Conservation (phyloP, 176 grass and related monocot genomes). For the Musa schizocarpa region DNA sequence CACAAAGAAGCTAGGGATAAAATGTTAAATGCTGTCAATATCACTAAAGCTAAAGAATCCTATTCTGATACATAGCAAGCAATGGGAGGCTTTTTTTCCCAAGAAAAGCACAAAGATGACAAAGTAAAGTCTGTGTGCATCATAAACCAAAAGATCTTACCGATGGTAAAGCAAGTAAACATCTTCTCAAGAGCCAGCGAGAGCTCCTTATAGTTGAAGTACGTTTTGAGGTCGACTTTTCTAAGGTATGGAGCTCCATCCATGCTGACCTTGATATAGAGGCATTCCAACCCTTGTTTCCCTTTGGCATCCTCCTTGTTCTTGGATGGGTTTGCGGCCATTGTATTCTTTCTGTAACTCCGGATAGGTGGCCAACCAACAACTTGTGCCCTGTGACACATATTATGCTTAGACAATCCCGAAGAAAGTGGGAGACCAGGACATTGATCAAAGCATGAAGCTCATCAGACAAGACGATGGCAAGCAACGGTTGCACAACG, state of each 20-base stretch:
- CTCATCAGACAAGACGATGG: neutral
- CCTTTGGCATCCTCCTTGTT: slow-evolving; percentile 26
- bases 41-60: too few species aligned
- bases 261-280: slow-evolving; percentile 77
- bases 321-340: slow-evolving; percentile 39
- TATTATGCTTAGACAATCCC: neutral
- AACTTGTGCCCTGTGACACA: slow-evolving; percentile 47
- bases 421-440: neutral
- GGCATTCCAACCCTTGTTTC: slow-evolving; percentile 17
- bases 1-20: too few species aligned
- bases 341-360: slow-evolving; percentile 62
- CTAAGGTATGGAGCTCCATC: slow-evolving; percentile 63
- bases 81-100: too few species aligned
- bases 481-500: neutral
- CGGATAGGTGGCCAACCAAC: slow-evolving; percentile 77
- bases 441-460: neutral
- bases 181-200: slow-evolving; percentile 53
- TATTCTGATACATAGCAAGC: too few species aligned
- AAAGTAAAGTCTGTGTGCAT: neutral
- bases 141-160: slow-evolving; percentile 26
- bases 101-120: neutral
- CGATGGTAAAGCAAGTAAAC: slow-evolving; percentile 69
- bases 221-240: slow-evolving; percentile 67
- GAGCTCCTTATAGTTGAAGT: slow-evolving; percentile 48
- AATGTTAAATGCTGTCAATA: too few species aligned